Evolutionary conservation across 352 stramenopile species (phyloP).

Genomic region (Saprolegnia parasitica): DNA sequence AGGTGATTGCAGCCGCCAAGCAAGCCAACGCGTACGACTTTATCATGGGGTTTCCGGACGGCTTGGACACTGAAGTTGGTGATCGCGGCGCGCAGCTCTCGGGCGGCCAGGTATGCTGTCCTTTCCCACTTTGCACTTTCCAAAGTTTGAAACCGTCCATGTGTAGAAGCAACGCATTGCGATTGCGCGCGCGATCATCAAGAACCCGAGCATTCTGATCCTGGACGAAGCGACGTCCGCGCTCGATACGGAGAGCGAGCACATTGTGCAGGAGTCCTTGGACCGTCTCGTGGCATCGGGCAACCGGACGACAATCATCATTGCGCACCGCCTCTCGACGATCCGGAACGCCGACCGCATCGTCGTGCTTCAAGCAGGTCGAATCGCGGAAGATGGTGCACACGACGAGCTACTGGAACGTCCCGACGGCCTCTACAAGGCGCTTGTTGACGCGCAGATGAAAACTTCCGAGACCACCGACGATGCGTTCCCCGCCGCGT

Average conservation of each 20-base stretch:
- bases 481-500: neutral
- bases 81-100: conserved; percentile 80
- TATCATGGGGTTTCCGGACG: conserved; percentile 70
- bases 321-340: conserved; percentile 78
- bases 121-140: neutral
- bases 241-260: conserved; percentile 66
- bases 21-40: conserved; percentile 89
- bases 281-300: conserved; percentile 45
- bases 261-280: conserved; percentile 87
- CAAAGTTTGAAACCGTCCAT: neutral
- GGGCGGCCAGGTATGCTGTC: conserved; percentile 72
- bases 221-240: conserved; percentile 85
- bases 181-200: conserved; percentile 87
- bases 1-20: conserved; percentile 65
- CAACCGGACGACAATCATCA: conserved; percentile 73
- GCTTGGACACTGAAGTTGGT: conserved; percentile 86
- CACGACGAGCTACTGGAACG: conserved; percentile 78
- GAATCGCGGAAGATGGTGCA: conserved; percentile 70
- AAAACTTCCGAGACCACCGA: neutral
- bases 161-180: conserved; percentile 87
- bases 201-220: conserved; percentile 78
- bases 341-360: conserved; percentile 76
- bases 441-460: conserved; percentile 30
- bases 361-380: conserved; percentile 63
- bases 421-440: conserved; percentile 30